These are phyloP conservation scores for Apiospora rasikravindrae DNA, from an alignment of 2,329 filamentous ascomycete genomes.

Conservation along the genomic window DNA sequence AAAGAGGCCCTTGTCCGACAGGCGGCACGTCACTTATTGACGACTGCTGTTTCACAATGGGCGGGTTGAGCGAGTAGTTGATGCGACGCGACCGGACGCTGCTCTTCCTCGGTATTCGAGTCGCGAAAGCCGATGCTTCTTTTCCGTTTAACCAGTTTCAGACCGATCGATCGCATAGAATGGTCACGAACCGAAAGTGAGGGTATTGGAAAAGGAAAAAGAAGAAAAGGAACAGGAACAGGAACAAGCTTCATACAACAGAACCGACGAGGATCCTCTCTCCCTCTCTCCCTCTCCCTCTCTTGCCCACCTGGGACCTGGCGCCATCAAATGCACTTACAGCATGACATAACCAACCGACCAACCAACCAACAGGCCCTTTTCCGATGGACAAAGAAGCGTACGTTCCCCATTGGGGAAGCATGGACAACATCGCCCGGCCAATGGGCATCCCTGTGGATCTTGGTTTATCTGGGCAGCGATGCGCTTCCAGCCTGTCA, in stretches of 20 bases:
- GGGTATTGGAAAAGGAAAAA: background rate
- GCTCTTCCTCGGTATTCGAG: background rate
- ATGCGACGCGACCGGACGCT: slow-evolving; percentile 6
- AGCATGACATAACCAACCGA: background rate
- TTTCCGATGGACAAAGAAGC: background rate
- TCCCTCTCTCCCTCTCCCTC: background rate
- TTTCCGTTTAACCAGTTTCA: slow-evolving; percentile 1
- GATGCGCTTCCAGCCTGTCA: slow-evolving; percentile 5
- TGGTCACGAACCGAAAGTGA: background rate
- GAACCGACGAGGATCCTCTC: background rate
- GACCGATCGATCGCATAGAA: background rate
- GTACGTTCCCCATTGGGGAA: background rate
- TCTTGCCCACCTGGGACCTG: no score
- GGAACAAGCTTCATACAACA: background rate
- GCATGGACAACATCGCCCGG: background rate
- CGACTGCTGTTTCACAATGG: slow-evolving; percentile 14
- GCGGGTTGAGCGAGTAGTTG: background rate
- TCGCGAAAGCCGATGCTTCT: background rate
- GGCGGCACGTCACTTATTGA: slow-evolving; percentile 13
- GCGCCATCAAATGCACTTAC: background rate
- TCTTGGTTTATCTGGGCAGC: slow-evolving; percentile 7
- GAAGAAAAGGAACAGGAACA: background rate
- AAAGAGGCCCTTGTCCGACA: slow-evolving; percentile 1
- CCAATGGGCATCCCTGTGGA: slow-evolving; percentile 5
- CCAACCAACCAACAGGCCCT: background rate